Conservation (phyloP, 2,329 filamentous ascomycete species). For the Aspergillus sp. region DNA sequence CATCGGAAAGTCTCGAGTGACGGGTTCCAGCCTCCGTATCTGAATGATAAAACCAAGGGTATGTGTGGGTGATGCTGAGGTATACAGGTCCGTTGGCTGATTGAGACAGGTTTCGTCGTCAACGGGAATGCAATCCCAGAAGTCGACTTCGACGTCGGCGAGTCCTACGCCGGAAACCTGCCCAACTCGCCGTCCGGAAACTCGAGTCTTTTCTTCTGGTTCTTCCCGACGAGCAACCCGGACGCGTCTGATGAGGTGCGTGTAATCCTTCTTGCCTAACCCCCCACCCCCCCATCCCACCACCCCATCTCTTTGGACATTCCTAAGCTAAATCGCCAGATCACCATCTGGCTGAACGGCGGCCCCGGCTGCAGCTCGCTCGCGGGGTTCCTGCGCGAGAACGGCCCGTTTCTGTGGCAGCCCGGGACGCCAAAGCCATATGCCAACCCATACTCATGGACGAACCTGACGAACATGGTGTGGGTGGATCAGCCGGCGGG, state of each 20-base stretch:
- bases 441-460: slow-evolving; percentile 61
- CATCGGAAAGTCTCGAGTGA: too few relatives aligned
- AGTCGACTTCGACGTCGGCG: slow-evolving; percentile 56
- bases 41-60: too few relatives aligned
- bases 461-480: slow-evolving; percentile 63
- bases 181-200: slow-evolving; percentile 39
- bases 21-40: too few relatives aligned
- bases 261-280: slow-evolving; percentile 2
- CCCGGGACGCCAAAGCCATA: slow-evolving; percentile 54
- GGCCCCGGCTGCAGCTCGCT: slow-evolving; percentile 49
- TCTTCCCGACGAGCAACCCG: slow-evolving; percentile 37
- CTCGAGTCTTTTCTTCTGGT: slow-evolving; percentile 43
- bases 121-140: slow-evolving; percentile 57
- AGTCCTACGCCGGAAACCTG: slow-evolving; percentile 39
- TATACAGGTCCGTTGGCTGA: slow-evolving; percentile 2
- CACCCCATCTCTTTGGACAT: too few relatives aligned
- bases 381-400: slow-evolving; percentile 62
- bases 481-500: slow-evolving; percentile 44
- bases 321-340: slow-evolving; percentile 6
- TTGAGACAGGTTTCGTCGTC: slow-evolving; percentile 48
- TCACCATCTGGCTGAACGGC: slow-evolving; percentile 40
- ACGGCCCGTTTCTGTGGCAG: slow-evolving; percentile 63
- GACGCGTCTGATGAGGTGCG: slow-evolving; percentile 32
- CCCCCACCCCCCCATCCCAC: too few relatives aligned
- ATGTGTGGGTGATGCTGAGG: background rate